Base-by-base conservation (phyloP, 495 filamentous ascomycete species). In the Aspergillus conjunctus region DNA sequence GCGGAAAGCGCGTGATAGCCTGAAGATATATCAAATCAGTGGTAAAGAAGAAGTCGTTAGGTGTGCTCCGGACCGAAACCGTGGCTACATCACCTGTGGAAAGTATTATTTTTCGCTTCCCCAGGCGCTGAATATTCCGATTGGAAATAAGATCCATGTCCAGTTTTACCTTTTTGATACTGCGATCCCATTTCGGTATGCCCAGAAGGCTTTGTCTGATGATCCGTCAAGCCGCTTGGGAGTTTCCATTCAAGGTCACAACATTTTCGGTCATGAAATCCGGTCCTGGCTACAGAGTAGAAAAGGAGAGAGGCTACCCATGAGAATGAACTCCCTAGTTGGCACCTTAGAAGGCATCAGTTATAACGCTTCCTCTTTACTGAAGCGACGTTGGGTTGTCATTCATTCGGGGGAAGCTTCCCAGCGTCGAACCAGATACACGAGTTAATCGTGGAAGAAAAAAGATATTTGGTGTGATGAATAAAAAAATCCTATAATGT, bases 251-350 rank as follows among this genome's bases (percentile, higher is more conserved):
- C 34, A 14, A 39, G 34, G 34, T 39, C 34, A 39, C 7, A 39
- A 39, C 34, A 7, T 14, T 7, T 14, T 11, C 2, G 46, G 46
- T 22, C 46, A 50, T 20, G 5, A 50, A 7, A 7, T 11, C 12
- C 17, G 21, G 7, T 11, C 46, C 17, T 50, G 17, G 17, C 46
- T 50, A 2, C 46, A 50, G 17, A 50, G 46, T 20, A 20, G 17
- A 26, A 9, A 11, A 11, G 46, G 46, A 26, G 21, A 50, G 5
- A 50, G 5, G 17, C 17, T 50, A 12, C 17, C 21, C 12, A 50
- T 50, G 46, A 17, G 46, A 11, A 50, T 50, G 18, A 50, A 50
- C 22, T 20, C n/a, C 22, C 12, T 50, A 22, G 46, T 50, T 12
- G 46, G 22, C 12, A 20, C 46, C 17, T 50, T 50, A 20, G 46